Base-by-base conservation (phyloP, 2,329 filamentous ascomycete genomes). In the Neopestalotiopsis sp. region DNA sequence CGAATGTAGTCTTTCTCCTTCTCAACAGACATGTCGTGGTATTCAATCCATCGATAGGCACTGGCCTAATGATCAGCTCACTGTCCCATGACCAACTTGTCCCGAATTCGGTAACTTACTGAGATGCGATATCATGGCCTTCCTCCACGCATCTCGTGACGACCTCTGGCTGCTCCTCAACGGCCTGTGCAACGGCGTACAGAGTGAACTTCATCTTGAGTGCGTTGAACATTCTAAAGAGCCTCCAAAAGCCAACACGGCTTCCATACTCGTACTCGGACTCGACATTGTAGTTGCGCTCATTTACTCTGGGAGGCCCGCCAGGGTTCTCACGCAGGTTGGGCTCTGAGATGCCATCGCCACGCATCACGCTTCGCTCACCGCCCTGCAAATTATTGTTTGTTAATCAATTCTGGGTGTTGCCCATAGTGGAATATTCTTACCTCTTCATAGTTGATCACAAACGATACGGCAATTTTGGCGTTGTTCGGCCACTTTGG, bases 231-330 rank as follows among this genome's bases (percentile, higher is more conserved):
- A 86, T 74, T 20, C 81, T 77, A 73, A 86, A 84, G 1, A 86
- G 75, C 3, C 85, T 78, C 85, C 85, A 87, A 74, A 83, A 83
- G 3, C 85, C 85, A 0, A 80, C 80, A 2, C 85, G 80, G 28
- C 81, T 81, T 42, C 85, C 84, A 71, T 87, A 87, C 67, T 87
- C 85, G 70, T 84, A 88, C 70, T 87, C 85, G 34, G 78, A 80
- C 75, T 87, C 85, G 65, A 79, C 80, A 70, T 83, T 86, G 71
- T 79, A 79, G 82, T 78, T 80, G 63, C 84, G 80, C 71, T 84
- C 83, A 68, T 83, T 81, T 73, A 80, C 74, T 14, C 75, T 74
- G 7, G 78, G 74, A 12, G 77, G 76, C 9, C 76, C 76, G 0
- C 64, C 64, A 6, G 80, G 76, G 69, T 83, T 81, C 70, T 86